These are phyloP conservation scores for Pichia ethanolica DNA, from an alignment of 805 yeast genomes.

Conservation along the genomic window DNA sequence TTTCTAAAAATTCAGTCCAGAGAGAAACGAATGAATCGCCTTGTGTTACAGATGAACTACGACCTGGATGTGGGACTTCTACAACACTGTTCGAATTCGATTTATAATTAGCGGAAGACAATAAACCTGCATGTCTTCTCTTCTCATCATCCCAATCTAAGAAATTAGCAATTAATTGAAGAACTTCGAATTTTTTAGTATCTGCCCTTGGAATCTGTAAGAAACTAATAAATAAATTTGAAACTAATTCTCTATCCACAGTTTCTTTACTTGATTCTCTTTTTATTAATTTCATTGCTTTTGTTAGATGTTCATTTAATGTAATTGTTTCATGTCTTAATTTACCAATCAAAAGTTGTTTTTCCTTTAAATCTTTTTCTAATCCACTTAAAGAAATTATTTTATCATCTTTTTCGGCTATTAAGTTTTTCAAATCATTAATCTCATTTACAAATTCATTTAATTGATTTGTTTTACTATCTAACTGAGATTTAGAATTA, in stretches of 20 bases:
- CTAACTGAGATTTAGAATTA: slow-evolving; percentile 13
- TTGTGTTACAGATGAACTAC: slow-evolving; percentile 7
- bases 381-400: slow-evolving; percentile 28
- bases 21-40: slow-evolving; percentile 50
- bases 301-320: slow-evolving; percentile 90
- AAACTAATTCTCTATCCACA: slow-evolving; percentile 82
- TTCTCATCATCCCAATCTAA: slow-evolving; percentile 85
- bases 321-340: slow-evolving; percentile 91
- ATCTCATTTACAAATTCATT: slow-evolving; percentile 18
- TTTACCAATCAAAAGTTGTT: slow-evolving; percentile 78
- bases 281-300: slow-evolving; percentile 78
- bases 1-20: slow-evolving; percentile 77
- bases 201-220: slow-evolving; percentile 87
- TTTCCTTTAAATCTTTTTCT: slow-evolving; percentile 55
- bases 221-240: slow-evolving; percentile 80
- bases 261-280: slow-evolving; percentile 66
- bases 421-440: slow-evolving; percentile 2
- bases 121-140: slow-evolving; percentile 67
- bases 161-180: slow-evolving; percentile 73
- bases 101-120: slow-evolving; percentile 21
- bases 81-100: slow-evolving; percentile 28
- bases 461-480: slow-evolving; percentile 15
- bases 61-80: slow-evolving; percentile 17
- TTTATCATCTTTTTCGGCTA: slow-evolving; percentile 16
- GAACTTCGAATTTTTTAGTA: slow-evolving; percentile 87